Conservation (phyloP, 2,329 filamentous ascomycete species). For the Aspergillus phoenicis region DNA sequence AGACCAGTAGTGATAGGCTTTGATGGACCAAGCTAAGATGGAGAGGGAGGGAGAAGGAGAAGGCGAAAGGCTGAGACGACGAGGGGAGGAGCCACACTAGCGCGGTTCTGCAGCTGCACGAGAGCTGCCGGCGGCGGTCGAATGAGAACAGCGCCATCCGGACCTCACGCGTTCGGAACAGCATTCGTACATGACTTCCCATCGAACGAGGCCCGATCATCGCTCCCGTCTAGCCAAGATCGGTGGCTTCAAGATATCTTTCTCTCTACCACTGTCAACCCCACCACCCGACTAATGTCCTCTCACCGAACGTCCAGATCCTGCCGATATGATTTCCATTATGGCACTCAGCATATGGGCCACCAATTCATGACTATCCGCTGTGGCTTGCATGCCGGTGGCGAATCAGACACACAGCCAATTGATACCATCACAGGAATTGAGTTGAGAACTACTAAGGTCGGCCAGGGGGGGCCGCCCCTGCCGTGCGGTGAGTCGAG, state of each 20-base stretch:
- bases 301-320: neutral
- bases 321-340: constrained; percentile 2
- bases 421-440: neutral
- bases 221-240: neutral
- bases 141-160: neutral
- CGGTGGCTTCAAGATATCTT: neutral
- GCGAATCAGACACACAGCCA: constrained; percentile 3
- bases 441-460: constrained; percentile 4
- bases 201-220: neutral
- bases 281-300: neutral
- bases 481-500: constrained; percentile 12
- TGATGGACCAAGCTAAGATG: neutral
- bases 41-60: neutral
- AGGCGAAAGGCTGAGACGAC: neutral
- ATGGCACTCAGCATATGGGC: neutral
- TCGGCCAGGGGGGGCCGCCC: constrained; percentile 1
- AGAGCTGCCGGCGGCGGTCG: neutral
- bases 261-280: neutral
- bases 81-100: neutral
- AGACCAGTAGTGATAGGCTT: neutral
- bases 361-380: neutral
- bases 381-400: constrained; percentile 7
- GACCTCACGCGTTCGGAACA: constrained; percentile 4
- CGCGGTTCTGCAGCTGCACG: constrained; percentile 2
- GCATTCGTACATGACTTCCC: too few relatives aligned